Percentiles rank a stretch among this genome's conserved stretches.
phyloP scores from a whole-genome alignment of 495 filamentous ascomycete genomes.

The Lentithecium fluviatile region DNA sequence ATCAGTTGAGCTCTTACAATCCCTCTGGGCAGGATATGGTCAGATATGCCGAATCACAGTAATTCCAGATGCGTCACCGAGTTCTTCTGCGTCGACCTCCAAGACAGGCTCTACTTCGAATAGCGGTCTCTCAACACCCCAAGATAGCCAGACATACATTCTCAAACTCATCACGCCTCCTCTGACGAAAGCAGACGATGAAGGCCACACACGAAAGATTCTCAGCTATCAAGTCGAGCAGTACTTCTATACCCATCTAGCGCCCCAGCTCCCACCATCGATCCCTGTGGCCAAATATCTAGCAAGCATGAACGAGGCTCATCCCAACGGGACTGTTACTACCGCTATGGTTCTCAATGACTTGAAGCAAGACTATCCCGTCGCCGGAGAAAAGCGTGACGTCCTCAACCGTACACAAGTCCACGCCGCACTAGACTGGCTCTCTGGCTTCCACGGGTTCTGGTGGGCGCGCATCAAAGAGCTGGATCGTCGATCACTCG shows the following conservation, averaged over 20 bases:
- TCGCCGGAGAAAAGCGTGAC: conserved; percentile 8
- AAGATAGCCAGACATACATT: conserved; percentile 36
- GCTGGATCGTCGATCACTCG: conserved; percentile 19
- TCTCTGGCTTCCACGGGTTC: conserved; percentile 47
- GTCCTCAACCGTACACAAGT: conserved; percentile 30
- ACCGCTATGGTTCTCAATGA: conserved; percentile 42
- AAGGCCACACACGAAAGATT: conserved; percentile 51
- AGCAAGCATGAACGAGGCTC: conserved; percentile 35
- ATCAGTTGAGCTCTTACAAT: conserved; percentile 16
- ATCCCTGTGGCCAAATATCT: conserved; percentile 40
- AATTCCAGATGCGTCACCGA: conserved; percentile 16
- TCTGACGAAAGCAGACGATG: conserved; percentile 32
- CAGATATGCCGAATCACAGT: conserved; percentile 46
- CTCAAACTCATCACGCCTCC: conserved; percentile 47
- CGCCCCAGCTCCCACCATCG: conserved; percentile 34
- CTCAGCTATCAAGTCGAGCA: conserved; percentile 52
- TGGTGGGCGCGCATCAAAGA: conserved; percentile 37
- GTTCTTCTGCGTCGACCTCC: conserved; percentile 16
- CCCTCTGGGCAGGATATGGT: conserved; percentile 51
- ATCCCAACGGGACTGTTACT: conserved; percentile 32
- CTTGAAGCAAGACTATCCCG: conserved; percentile 33
- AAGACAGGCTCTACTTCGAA: conserved; percentile 14
- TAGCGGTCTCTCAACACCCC: conserved; percentile 12
- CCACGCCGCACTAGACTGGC: conserved; percentile 43
- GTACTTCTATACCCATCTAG: conserved; percentile 47